These are phyloP conservation scores for Hypericum perforatum DNA, from an alignment of 345 rosid species.

Conservation along the genomic window DNA sequence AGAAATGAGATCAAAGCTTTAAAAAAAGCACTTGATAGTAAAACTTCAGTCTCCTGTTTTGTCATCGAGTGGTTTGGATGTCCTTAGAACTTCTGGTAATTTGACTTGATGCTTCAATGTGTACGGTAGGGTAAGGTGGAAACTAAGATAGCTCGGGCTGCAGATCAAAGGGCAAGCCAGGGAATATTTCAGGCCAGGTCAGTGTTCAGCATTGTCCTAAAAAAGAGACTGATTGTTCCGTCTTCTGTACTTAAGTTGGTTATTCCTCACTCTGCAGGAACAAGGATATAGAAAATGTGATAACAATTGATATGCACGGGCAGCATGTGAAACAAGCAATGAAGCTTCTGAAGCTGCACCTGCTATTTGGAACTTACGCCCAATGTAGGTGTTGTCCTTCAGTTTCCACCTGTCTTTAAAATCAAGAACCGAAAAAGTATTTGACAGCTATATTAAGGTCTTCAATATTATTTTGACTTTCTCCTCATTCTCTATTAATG, in stretches of 20 bases:
- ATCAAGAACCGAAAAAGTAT: neutral
- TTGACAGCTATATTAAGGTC: neutral
- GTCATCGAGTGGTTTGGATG: slow-evolving; percentile 2
- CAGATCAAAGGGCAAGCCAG: slow-evolving; percentile 84
- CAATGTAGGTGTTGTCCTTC: slow-evolving; percentile 47
- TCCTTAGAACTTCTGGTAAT: neutral
- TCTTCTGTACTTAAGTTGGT: slow-evolving; percentile 12
- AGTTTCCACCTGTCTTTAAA: neutral
- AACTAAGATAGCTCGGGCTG: slow-evolving; percentile 46
- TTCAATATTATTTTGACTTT: slow-evolving; percentile 4
- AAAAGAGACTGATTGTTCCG: neutral
- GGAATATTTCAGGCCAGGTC: slow-evolving; percentile 81
- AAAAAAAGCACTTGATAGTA: no score
- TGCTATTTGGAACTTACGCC: slow-evolving; percentile 50
- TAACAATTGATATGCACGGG: slow-evolving; percentile 93
- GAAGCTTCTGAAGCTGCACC: slow-evolving; percentile 65
- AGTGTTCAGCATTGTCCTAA: slow-evolving; percentile 14
- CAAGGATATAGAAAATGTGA: slow-evolving; percentile 60
- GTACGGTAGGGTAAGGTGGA: slow-evolving; percentile 43
- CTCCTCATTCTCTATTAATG: neutral
- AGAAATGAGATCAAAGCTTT: no score
- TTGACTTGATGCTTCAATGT: neutral
- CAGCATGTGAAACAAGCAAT: slow-evolving; percentile 89
- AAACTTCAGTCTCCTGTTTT: neutral
- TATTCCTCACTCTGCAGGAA: slow-evolving; percentile 44